Base-by-base conservation (phyloP, 768 basidiomycete genomes). In the Kwoniella dejecticola region DNA sequence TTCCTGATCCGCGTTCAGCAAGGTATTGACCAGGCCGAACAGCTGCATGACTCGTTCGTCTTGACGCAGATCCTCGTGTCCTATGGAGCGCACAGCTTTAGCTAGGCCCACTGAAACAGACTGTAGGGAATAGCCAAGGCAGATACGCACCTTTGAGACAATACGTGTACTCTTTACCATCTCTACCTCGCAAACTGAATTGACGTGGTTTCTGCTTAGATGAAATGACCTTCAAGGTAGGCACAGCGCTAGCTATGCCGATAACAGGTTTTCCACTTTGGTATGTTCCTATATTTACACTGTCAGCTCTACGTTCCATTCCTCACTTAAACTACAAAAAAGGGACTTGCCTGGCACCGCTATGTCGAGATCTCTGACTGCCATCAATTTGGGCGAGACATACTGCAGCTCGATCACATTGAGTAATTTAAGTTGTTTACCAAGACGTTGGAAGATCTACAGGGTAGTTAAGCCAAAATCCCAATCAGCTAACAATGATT, bases 31-130 rank as follows among this genome's bases (percentile, higher is more conserved):
- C 47, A 99, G 86, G 61, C 96, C 89, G 79, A 98, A 98, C 19
- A 98, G 84, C 78, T 99, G 96, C 95, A 98, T 98, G 57, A 98
- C 96, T 64, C 96, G 86, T 72, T 99, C 96, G 76, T 99, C 96
- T 80, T 98, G 96, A 40, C 96, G 92, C 52, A 99, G 83, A 81
- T 99, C 96, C 81, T 99, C 96, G 79, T 99, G 96, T 7, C 96
- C 92, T 94, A 64, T 8, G 21, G 15, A 21, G 1, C 12, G 40
- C 19, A 36, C 36, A 13, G 23, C 17, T 31, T 69, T 46, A 72
- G 63, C 58, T 38, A 17, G 30, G 38, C 7, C 10, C 52, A 13
- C 12, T 4, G 46, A 17, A 23, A 12, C 15, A 10, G 13, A 24
- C 3, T 19, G 17, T n/a, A 2, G 26, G 38, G 24, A 26, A n/a